Conservation (phyloP, 169 alveolate genomes). For the Perkinsus marinus region DNA sequence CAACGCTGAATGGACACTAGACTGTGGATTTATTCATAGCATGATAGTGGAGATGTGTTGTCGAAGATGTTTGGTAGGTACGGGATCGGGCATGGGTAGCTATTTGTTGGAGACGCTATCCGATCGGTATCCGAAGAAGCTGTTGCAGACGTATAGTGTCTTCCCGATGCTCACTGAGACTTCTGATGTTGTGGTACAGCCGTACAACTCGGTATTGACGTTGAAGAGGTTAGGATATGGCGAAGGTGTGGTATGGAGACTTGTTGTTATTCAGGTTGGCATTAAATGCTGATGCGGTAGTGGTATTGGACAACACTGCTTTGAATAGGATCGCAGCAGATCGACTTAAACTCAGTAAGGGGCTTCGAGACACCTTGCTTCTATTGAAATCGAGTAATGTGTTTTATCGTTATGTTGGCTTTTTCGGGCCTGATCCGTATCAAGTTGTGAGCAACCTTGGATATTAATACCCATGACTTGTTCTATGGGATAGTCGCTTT, state of each 20-base stretch:
- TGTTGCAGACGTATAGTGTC: constrained; percentile 48
- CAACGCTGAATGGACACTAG: too few species aligned
- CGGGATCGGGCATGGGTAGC: constrained; percentile 99
- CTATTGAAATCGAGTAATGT: too few species aligned
- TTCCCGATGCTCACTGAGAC: constrained; percentile 83
- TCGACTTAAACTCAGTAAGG: constrained; percentile 22
- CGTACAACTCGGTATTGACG: constrained; percentile 90
- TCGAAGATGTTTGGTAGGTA: constrained; percentile 50
- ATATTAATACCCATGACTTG: too few species aligned
- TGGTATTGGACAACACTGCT: constrained; percentile 95
- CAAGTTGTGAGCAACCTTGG: too few species aligned
- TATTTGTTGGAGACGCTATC: constrained; percentile 84
- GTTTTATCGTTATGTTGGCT: too few species aligned
- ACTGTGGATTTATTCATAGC: too few species aligned
- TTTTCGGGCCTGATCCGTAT: too few species aligned
- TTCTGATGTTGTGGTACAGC: constrained; percentile 97
- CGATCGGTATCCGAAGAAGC: constrained; percentile 84
- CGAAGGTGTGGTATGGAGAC: not conserved
- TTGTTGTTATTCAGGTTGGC: not conserved
- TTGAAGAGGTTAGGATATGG: constrained; percentile 38
- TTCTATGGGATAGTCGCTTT: not conserved
- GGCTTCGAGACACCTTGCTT: too few species aligned
- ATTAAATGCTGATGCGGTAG: constrained; percentile 86
- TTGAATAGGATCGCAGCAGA: constrained; percentile 90
- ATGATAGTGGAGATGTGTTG: too few species aligned